Conservation (phyloP, 176 grass and related monocot species). For the Aechmea fasciata region DNA sequence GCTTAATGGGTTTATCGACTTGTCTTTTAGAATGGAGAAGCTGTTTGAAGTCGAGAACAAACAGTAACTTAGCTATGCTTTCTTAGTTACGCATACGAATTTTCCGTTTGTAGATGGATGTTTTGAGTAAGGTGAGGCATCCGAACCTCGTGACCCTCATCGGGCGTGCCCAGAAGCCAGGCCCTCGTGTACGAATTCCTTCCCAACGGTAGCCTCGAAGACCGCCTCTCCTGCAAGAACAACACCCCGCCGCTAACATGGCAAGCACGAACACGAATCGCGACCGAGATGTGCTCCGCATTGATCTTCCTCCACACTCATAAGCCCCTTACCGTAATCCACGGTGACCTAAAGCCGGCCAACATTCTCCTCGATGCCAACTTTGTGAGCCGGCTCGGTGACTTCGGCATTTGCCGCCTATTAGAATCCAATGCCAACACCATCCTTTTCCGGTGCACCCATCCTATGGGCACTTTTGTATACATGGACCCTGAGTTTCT, state of each 20-base stretch:
- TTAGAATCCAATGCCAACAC: conserved; percentile 12
- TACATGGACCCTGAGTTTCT: conserved; percentile 24
- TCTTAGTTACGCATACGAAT: neutral
- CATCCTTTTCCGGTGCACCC: neutral
- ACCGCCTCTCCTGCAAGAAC: conserved; percentile 11
- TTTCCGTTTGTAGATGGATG: conserved; percentile 9
- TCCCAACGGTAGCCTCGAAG: conserved; percentile 18
- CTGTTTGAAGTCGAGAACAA: neutral
- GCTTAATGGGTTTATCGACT: no score
- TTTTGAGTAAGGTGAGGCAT: conserved; percentile 20
- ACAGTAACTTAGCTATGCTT: neutral
- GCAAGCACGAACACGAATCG: conserved; percentile 14
- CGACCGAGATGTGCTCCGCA: conserved; percentile 20
- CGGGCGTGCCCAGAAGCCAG: conserved; percentile 10
- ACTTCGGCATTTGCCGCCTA: conserved; percentile 19
- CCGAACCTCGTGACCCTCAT: conserved; percentile 15
- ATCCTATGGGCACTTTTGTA: conserved; percentile 14
- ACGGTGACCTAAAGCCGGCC: conserved; percentile 19
- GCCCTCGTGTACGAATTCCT: conserved; percentile 18
- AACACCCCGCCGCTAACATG: conserved; percentile 16
- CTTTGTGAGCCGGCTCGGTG: conserved; percentile 11
- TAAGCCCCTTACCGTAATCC: conserved; percentile 16
- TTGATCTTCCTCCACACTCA: conserved; percentile 14
- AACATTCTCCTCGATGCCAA: conserved; percentile 24
- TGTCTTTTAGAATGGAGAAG: neutral